Base-by-base conservation (phyloP, 2,329 filamentous ascomycete species). In the Aplosporella prunicola region DNA sequence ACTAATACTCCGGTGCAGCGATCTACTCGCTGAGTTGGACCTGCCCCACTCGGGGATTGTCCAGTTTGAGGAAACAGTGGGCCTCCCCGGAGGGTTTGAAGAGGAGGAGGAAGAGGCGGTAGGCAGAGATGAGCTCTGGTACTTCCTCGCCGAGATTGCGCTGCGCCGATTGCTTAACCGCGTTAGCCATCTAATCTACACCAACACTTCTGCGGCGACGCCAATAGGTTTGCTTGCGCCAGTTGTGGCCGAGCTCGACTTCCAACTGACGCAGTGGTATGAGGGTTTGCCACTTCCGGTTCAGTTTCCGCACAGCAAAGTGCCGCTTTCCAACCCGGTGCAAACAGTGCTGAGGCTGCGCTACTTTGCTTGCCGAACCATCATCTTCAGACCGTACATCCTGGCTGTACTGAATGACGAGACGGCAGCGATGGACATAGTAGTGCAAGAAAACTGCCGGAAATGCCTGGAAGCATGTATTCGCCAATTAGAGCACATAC, bases 311-410 rank as follows among this genome's bases (percentile, higher is more conserved):
- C 82, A 85, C 51, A 76, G 76, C 23, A 69, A 78, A 38, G 67
- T 74, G 0, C 71, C 78, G 34, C 65, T 86, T 17, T 71, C 76
- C 39, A 82, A 86, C 50, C 78, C 82, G 4, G 76, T 87, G 5
- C 84, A 89, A 58, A 86, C 82, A 0, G 83, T 89, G 6, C 64
- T 91, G 32, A 72, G 84, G 30, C 66, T 89, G 43, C 74, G 84
- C 20, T 91, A 89, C 62, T 88, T 85, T 56, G 84, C 84, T 27
- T 91, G 84, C 57, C 78, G 82, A 40, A 89, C 83, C 17, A 88
- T 89, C 50, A 89, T 91, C 46, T 89, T 86, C 62, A 73, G 84
- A 18, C 84, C 84, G 0, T 89, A 89, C 56, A 83, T 89, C 43
- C 66, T 87, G 41, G 81, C 82, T 9, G 83, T 88, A 2, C 61